A percentile compares a stretch with the other conserved stretches of the same genome.
These are phyloP conservation scores for Dimargaris xerosporica DNA, from an alignment of 192 early-diverging fungal genomes.

Conservation along the genomic window DNA sequence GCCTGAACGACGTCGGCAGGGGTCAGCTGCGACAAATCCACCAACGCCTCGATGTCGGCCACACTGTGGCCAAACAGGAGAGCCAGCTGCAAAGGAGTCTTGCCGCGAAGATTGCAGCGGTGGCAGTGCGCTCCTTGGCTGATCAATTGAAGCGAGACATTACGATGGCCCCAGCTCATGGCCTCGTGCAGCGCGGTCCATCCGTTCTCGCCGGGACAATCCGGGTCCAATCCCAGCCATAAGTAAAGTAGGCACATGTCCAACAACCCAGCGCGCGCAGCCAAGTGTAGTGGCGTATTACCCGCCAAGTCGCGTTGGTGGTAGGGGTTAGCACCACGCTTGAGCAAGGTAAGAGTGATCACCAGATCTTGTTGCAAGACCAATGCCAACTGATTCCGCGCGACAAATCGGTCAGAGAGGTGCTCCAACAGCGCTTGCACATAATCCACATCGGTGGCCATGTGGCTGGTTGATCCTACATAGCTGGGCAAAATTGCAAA, in stretches of 20 bases:
- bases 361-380: constrained; percentile 1
- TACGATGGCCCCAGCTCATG: constrained; percentile 12
- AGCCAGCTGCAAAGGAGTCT: constrained; percentile 6
- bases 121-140: background rate
- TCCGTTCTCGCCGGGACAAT: background rate
- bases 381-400: background rate
- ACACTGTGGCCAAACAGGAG: constrained; percentile 8
- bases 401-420: background rate
- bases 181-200: constrained; percentile 10
- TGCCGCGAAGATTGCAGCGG: background rate
- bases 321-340: background rate
- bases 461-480: background rate
- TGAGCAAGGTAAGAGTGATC: background rate
- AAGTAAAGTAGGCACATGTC: constrained; percentile 1
- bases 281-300: constrained; percentile 5
- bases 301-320: background rate
- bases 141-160: background rate
- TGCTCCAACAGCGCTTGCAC: background rate
- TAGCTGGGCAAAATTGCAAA: background rate
- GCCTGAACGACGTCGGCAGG: background rate
- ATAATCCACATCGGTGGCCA: background rate
- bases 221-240: constrained; percentile 6
- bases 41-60: constrained; percentile 7
- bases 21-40: background rate
- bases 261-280: background rate